Evolutionary conservation across 768 basidiomycete species (phyloP), one percentile per base, ranked within the genome.

Genomic region (Punctularia strigosozonata): DNA sequence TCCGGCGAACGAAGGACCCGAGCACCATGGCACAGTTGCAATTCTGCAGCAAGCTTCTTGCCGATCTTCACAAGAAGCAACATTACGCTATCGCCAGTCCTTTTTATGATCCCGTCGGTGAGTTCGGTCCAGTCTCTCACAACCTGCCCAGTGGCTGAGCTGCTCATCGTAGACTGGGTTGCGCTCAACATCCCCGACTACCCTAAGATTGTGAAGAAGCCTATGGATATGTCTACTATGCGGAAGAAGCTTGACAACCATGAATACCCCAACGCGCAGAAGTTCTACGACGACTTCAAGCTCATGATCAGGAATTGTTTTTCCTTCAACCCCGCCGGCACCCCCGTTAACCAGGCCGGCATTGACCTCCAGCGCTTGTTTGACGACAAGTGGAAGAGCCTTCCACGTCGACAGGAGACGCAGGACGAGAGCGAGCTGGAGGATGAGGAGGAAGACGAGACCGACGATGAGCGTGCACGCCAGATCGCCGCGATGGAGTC

Each of bases 251-350:
- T 99, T 35, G 84, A 90, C 30, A 66, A 65, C 24, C 66, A 71
- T 37, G 77, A 82, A 44, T 99, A 98, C 54, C 47, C 71, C 1
- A 79, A 68, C n/a, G 80, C 86, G 2, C 65, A 74, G 36, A 78
- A 80, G 53, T 90, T 98, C 56, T 79, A 82, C 46, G 75, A 80
- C 22, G 95, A 99, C 60, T 85, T 98, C 65, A 85, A 82, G 59
- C 65, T 94, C 44, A 91, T 98, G 84, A 82, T 97, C 51, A 73
- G 80, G 36, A 99, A 99, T 57, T 97, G 92, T 56, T 81, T 84
- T 56, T 61, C 71, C 2, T 99, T 92, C 68, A 98, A 99, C 50
- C 90, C 91, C 5, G 68, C 77, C 18, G 84, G 83, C 23, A 87
- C 89, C 6, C 74, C 76, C 22, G 94, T 98, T 41, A 81, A 91